phyloP scores from a whole-genome alignment of 2,329 filamentous ascomycete species.

The Fusarium circinatum region DNA sequence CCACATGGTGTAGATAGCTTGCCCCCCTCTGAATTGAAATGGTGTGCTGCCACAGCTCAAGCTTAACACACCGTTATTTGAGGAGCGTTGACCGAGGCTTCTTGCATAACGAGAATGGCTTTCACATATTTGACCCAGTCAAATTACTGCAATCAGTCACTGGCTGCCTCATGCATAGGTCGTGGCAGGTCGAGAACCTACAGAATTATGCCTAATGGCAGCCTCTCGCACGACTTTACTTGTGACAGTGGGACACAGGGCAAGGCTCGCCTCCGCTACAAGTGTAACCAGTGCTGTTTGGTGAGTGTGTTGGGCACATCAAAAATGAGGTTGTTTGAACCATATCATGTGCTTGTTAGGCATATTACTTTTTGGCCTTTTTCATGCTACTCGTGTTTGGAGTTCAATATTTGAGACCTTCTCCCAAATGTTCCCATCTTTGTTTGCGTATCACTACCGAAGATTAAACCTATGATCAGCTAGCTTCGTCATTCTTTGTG shows the following conservation, averaged over 20 bases:
- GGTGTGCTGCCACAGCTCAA: neutral
- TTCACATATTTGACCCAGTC: slow-evolving; percentile 5
- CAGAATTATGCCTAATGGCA: slow-evolving; percentile 10
- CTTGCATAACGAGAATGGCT: neutral
- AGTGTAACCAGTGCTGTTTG: neutral
- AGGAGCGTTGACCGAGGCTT: slow-evolving; percentile 8
- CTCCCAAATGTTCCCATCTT: neutral
- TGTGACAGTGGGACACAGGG: neutral
- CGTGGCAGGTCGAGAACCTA: slow-evolving; percentile 23
- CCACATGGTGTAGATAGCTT: neutral
- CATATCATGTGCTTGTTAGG: neutral
- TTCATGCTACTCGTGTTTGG: neutral
- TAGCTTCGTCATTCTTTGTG: neutral
- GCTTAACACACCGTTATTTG: neutral
- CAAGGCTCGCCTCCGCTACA: neutral
- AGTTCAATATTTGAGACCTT: neutral
- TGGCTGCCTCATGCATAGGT: slow-evolving; percentile 9
- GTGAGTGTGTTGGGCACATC: neutral
- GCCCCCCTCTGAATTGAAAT: slow-evolving; percentile 1
- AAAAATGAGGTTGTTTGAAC: neutral
- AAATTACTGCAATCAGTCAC: slow-evolving; percentile 4
- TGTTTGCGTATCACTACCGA: neutral
- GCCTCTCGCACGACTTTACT: neutral
- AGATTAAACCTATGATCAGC: neutral
- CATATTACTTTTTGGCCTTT: neutral